Conservation (phyloP, 495 filamentous ascomycete genomes). For the Trichoderma gamsii region DNA sequence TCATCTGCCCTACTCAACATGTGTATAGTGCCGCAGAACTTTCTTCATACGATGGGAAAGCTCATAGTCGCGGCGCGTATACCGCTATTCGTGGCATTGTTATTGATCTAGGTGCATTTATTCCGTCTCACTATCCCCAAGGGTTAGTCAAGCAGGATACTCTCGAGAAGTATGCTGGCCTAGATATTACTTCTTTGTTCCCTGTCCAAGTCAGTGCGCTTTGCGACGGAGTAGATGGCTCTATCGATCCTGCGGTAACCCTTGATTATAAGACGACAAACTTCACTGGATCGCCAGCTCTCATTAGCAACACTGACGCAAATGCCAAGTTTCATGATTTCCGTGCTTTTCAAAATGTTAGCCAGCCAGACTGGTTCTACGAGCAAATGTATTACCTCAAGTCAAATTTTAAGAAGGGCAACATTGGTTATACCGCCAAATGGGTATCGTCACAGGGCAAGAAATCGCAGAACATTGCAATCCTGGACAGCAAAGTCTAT, state of each 20-base stretch:
- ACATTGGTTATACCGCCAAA: slow-evolving; percentile 73
- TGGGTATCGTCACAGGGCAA: slow-evolving; percentile 66
- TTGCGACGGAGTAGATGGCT: slow-evolving; percentile 68
- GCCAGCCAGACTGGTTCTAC: slow-evolving; percentile 81
- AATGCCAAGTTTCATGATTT: slow-evolving; percentile 91
- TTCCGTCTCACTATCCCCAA: slow-evolving; percentile 71
- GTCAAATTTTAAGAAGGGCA: slow-evolving; percentile 76
- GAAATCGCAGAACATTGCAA: slow-evolving; percentile 63
- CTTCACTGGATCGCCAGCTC: slow-evolving; percentile 54
- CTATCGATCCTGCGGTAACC: slow-evolving; percentile 61
- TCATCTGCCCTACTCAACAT: slow-evolving; percentile 88
- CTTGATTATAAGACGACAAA: slow-evolving; percentile 79
- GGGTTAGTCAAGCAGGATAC: slow-evolving; percentile 53
- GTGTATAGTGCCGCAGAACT: slow-evolving; percentile 81
- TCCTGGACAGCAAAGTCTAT: slow-evolving; percentile 76
- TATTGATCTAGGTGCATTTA: slow-evolving; percentile 71
- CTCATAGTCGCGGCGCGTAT: slow-evolving; percentile 51
- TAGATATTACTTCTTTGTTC: slow-evolving; percentile 82
- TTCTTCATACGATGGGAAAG: slow-evolving; percentile 64
- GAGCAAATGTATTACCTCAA: slow-evolving; percentile 76
- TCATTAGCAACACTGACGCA: slow-evolving; percentile 59
- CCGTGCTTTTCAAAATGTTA: slow-evolving; percentile 73
- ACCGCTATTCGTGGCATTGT: slow-evolving; percentile 83
- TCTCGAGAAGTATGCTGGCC: slow-evolving; percentile 73
- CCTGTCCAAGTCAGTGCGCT: slow-evolving; percentile 91